phyloP scores from a whole-genome alignment of 225 moss, liverwort and hornwort genomes.

The Physcomitrium patens region DNA sequence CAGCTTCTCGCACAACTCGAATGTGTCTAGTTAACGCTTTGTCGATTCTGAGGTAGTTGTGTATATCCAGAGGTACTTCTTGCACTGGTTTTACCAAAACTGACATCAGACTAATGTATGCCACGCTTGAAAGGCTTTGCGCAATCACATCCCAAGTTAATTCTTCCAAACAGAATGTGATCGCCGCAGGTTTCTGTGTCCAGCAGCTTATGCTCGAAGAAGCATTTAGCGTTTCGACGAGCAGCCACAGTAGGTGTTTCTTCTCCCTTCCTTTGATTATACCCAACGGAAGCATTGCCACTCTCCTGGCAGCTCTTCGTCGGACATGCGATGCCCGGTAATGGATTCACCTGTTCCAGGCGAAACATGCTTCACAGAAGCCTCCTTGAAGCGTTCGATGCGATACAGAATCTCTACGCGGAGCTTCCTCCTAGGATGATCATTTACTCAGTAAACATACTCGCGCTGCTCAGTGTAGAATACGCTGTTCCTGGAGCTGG shows the following conservation, averaged over 20 bases:
- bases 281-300: conserved; percentile 29
- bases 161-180: too few species aligned
- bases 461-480: conserved; percentile 27
- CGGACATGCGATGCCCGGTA: conserved; percentile 19
- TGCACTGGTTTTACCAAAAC: too few species aligned
- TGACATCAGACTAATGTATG: too few species aligned
- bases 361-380: conserved; percentile 34
- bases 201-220: conserved; percentile 31
- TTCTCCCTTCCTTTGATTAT: not conserved
- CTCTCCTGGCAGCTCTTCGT: conserved; percentile 33
- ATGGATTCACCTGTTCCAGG: conserved; percentile 15
- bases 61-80: too few species aligned
- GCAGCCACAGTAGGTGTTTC: not conserved
- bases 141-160: too few species aligned
- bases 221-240: conserved; percentile 27
- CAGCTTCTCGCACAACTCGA: too few species aligned
- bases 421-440: conserved; percentile 29
- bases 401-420: conserved; percentile 31
- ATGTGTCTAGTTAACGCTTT: too few species aligned
- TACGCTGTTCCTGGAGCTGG: conserved; percentile 26
- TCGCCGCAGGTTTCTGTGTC: too few species aligned
- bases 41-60: too few species aligned
- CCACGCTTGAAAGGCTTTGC: too few species aligned
- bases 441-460: conserved; percentile 6
- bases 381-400: conserved; percentile 36